Percentiles rank a stretch among this genome's conserved stretches.
Evolutionary conservation across 2,329 filamentous ascomycete species (phyloP).

Genomic region (Cercospora beticola): DNA sequence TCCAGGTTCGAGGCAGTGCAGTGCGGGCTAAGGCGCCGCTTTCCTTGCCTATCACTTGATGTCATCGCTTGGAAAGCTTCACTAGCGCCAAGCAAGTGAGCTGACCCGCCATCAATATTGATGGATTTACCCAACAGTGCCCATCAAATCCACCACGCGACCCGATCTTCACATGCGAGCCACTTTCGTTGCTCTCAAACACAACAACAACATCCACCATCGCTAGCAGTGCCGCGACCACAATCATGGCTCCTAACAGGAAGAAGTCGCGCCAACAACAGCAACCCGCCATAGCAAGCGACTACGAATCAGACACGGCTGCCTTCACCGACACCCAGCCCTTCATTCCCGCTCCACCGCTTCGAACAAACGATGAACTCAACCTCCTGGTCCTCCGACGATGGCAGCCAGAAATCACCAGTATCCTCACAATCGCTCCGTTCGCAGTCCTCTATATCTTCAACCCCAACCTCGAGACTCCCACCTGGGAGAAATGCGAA

Average conservation of each 20-base stretch:
- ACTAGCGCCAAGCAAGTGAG: background rate
- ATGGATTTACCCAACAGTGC: fast-evolving
- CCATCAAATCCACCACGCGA: background rate
- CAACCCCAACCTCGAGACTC: constrained; percentile 54
- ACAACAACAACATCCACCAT: background rate
- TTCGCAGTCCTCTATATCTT: constrained; percentile 87
- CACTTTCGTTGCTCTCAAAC: background rate
- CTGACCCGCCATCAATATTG: background rate
- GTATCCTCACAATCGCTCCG: constrained; percentile 76
- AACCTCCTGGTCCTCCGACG: constrained; percentile 82
- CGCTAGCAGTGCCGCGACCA: background rate
- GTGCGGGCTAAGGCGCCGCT: background rate
- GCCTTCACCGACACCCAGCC: constrained; percentile 33
- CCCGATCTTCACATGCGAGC: background rate
- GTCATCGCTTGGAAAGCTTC: background rate
- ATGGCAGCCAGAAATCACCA: constrained; percentile 71
- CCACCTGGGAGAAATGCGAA: constrained; percentile 77
- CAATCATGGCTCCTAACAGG: constrained; percentile 23
- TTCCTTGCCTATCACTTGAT: background rate
- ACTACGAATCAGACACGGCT: constrained; percentile 23
- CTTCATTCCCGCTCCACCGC: constrained; percentile 45
- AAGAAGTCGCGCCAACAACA: constrained; percentile 15
- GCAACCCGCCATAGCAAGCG: constrained; percentile 12
- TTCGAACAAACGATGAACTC: constrained; percentile 76
- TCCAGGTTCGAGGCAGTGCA: background rate